A percentile compares a stretch with the other conserved stretches of the same genome.
Conservation (phyloP, 176 grass and related monocot species). For the Carex parvula region DNA sequence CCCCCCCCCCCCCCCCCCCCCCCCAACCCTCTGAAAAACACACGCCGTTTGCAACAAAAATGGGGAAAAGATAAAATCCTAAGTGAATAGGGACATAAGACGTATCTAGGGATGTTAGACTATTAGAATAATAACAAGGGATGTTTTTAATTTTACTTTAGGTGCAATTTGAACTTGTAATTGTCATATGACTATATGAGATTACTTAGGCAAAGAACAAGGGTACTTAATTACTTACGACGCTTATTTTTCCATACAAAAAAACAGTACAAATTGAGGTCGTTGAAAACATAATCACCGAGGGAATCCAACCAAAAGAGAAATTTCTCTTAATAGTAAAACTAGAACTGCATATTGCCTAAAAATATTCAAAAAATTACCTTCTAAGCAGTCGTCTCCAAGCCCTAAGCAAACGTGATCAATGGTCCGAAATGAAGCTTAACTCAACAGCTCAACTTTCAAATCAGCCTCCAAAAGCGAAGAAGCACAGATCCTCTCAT, state of each 20-base stretch:
- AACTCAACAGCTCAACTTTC: not conserved
- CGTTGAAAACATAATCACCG: not conserved
- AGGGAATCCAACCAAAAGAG: not conserved
- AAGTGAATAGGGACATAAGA: too few relatives aligned
- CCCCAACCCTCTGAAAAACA: too few relatives aligned
- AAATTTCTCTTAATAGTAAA: conserved; percentile 13
- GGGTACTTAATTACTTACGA: not conserved
- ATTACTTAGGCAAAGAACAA: not conserved
- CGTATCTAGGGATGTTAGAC: too few relatives aligned
- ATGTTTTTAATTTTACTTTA: not conserved
- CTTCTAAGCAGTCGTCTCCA: not conserved
- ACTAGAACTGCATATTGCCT: not conserved
- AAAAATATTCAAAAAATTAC: conserved; percentile 7
- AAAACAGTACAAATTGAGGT: not conserved
- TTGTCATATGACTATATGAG: not conserved
- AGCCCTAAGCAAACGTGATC: not conserved
- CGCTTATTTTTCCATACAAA: not conserved
- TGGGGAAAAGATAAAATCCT: too few relatives aligned
- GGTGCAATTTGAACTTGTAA: not conserved
- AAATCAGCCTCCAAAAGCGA: not conserved
- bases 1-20: too few relatives aligned
- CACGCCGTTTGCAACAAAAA: too few relatives aligned
- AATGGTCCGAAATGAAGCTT: not conserved
- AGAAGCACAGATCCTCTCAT: not conserved
- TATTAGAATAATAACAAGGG: not conserved